These are phyloP conservation scores for Phytophthora uliginosa DNA, from an alignment of 352 stramenopile genomes.

Conservation along the genomic window DNA sequence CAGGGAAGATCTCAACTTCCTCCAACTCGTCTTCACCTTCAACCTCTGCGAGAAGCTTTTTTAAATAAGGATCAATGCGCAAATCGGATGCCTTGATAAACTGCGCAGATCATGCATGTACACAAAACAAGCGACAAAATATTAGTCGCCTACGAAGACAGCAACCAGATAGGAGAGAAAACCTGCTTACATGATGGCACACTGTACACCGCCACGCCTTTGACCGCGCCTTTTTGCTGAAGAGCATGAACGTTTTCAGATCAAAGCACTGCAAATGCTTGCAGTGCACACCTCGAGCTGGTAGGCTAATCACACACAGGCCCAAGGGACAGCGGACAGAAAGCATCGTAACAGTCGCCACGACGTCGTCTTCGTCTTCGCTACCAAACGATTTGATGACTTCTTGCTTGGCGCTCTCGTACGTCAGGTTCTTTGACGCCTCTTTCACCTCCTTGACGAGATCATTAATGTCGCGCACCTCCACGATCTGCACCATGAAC, in stretches of 20 bases:
- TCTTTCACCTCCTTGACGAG: slow-evolving; percentile 71
- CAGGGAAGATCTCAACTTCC: slow-evolving; percentile 92
- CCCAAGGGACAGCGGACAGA: slow-evolving; percentile 91
- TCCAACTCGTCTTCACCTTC: slow-evolving; percentile 86
- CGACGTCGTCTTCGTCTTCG: slow-evolving; percentile 86
- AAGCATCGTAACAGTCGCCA: slow-evolving; percentile 89
- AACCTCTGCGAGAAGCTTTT: slow-evolving; percentile 88
- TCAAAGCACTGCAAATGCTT: slow-evolving; percentile 98
- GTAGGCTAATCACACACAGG: slow-evolving; percentile 89
- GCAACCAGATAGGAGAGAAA: not conserved
- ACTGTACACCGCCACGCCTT: slow-evolving; percentile 92
- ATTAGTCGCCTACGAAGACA: slow-evolving; percentile 12
- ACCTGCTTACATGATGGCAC: slow-evolving; percentile 88
- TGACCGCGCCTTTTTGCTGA: slow-evolving; percentile 91
- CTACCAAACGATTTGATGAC: slow-evolving; percentile 87
- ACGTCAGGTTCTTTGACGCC: slow-evolving; percentile 73
- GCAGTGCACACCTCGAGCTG: slow-evolving; percentile 92
- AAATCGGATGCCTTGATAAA: slow-evolving; percentile 93
- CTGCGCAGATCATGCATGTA: slow-evolving; percentile 30
- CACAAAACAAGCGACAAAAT: slow-evolving; percentile 6
- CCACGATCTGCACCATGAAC: slow-evolving; percentile 81
- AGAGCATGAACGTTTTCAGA: slow-evolving; percentile 92
- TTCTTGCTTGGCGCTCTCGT: slow-evolving; percentile 76
- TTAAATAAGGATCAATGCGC: slow-evolving; percentile 92
- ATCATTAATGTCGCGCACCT: slow-evolving; percentile 70